Conservation (phyloP, 1,139 yeast species). For the Suhomyces bolitotheri region DNA sequence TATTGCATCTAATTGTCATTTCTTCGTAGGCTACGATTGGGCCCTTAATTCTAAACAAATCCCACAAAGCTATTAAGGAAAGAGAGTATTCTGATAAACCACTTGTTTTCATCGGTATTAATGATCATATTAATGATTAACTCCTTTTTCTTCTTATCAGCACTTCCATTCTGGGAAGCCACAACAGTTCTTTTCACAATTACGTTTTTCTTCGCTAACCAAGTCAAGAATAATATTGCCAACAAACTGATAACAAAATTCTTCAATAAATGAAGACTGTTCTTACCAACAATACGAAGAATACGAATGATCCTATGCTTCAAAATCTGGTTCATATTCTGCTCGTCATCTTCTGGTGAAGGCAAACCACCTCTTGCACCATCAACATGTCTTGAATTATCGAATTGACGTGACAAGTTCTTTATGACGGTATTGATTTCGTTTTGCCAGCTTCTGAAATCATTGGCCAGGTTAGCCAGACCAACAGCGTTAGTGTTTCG, state of each 20-base stretch:
- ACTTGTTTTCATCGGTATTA: constrained; percentile 47
- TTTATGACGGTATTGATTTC: constrained; percentile 45
- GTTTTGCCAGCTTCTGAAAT: constrained; percentile 47
- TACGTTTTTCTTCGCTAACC: constrained; percentile 48
- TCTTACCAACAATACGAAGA: constrained; percentile 31
- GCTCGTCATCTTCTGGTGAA: constrained; percentile 14
- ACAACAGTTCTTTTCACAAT: constrained; percentile 43
- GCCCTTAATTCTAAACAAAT: constrained; percentile 35
- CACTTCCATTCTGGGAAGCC: constrained; percentile 23
- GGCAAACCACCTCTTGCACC: constrained; percentile 4
- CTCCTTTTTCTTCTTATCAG: constrained; percentile 33
- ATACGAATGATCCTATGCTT: constrained; percentile 27
- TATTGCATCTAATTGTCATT: not conserved
- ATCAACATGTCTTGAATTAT: constrained; percentile 17
- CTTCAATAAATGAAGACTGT: constrained; percentile 32
- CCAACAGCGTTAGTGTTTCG: constrained; percentile 21
- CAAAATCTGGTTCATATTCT: constrained; percentile 27
- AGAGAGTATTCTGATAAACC: constrained; percentile 45
- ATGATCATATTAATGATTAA: constrained; percentile 47
- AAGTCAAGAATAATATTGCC: constrained; percentile 42
- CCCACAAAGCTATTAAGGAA: constrained; percentile 47
- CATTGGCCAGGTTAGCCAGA: constrained; percentile 15
- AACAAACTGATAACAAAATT: constrained; percentile 40
- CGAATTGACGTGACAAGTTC: constrained; percentile 40
- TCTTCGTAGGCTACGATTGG: not conserved